A percentile compares a stretch with the other conserved stretches of the same genome.
Conservation (phyloP, 768 basidiomycete genomes). For the Harrya chromipes region DNA sequence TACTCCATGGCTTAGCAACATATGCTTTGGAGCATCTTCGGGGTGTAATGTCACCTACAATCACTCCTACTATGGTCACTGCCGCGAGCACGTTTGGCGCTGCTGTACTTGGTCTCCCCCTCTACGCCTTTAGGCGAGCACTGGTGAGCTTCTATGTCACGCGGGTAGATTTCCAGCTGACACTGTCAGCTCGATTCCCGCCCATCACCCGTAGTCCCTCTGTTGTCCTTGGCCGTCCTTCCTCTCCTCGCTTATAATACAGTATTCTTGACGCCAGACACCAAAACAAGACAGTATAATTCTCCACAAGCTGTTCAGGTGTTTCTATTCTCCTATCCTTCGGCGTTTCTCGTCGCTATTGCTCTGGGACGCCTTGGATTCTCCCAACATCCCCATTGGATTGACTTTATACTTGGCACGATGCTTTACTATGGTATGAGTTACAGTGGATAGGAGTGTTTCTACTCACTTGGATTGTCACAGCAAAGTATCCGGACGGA, state of each 20-base stretch:
- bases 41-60: slow-evolving; percentile 51
- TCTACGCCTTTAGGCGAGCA: slow-evolving; percentile 58
- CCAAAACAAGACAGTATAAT: slow-evolving; percentile 44
- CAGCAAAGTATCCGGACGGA: slow-evolving; percentile 53
- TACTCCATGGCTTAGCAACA: slow-evolving; percentile 57
- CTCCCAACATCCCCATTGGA: slow-evolving; percentile 54
- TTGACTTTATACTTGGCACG: slow-evolving; percentile 54
- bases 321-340: slow-evolving; percentile 58
- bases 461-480: slow-evolving; percentile 7
- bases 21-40: slow-evolving; percentile 62
- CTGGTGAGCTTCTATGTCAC: slow-evolving; percentile 43
- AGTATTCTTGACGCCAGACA: slow-evolving; percentile 57
- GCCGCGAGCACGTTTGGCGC: slow-evolving; percentile 61
- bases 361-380: slow-evolving; percentile 63
- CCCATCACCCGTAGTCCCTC: slow-evolving; percentile 49
- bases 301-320: slow-evolving; percentile 52
- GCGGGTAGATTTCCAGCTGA: slow-evolving; percentile 5
- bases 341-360: slow-evolving; percentile 44
- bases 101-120: slow-evolving; percentile 57
- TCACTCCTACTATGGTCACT: slow-evolving; percentile 54
- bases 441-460: not conserved
- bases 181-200: slow-evolving; percentile 47
- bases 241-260: slow-evolving; percentile 62
- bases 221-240: slow-evolving; percentile 54
- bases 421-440: slow-evolving; percentile 64